A percentile compares a stretch with the other conserved stretches of the same genome.
Evolutionary conservation across 2,329 filamentous ascomycete species (phyloP).

Genomic region (Leptographium procerum): DNA sequence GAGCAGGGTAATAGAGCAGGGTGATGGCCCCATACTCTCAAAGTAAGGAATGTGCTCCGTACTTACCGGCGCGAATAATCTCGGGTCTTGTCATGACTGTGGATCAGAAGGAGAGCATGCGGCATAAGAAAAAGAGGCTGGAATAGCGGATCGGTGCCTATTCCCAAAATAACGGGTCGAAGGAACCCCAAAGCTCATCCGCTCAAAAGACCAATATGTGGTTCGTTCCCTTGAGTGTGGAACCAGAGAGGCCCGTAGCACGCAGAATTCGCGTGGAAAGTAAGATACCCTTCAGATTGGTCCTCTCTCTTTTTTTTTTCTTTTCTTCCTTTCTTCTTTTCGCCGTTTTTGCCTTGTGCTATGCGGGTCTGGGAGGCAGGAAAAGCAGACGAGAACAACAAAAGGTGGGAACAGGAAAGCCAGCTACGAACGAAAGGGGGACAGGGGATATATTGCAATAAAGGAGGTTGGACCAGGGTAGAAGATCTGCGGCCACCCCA

Average conservation of each 20-base stretch:
- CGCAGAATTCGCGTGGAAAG: neutral
- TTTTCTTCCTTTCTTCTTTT: neutral
- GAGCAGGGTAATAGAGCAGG: neutral
- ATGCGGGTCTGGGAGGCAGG: constrained; percentile 10
- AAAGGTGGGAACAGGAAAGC: neutral
- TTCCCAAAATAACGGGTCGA: constrained; percentile 6
- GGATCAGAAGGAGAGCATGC: constrained; percentile 22
- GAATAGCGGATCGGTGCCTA: neutral
- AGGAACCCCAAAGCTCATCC: neutral
- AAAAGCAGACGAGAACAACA: neutral
- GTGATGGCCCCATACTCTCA: neutral
- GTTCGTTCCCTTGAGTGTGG: no score
- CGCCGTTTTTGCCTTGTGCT: constrained; percentile 4
- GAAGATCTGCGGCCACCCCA: constrained; percentile 4
- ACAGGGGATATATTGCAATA: constrained; percentile 12
- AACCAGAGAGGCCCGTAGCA: neutral
- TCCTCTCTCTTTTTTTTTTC: neutral
- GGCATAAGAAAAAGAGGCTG: constrained; percentile 15
- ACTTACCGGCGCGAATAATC: constrained; percentile 50
- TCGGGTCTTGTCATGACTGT: constrained; percentile 45
- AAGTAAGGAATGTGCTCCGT: neutral
- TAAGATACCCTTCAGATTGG: neutral
- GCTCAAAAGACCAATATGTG: neutral
- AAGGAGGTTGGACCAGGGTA: constrained; percentile 11
- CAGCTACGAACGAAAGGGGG: constrained; percentile 1